Base-by-base conservation (phyloP, 768 basidiomycete genomes). In the Boletellus ananiceps region DNA sequence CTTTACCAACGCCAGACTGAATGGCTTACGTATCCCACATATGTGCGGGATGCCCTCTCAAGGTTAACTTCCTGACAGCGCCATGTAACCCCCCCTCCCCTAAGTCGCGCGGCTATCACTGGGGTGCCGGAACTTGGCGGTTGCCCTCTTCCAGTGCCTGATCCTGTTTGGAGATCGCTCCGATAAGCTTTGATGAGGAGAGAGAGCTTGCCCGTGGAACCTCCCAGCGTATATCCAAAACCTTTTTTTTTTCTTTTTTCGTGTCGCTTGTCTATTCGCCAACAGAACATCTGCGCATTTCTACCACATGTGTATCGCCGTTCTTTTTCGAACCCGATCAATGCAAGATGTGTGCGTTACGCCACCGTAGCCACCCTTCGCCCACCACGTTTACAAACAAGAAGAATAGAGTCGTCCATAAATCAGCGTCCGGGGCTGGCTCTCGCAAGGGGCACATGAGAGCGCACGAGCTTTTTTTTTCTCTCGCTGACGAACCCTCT, bases 31-130 rank as follows among this genome's bases (percentile, higher is more conserved):
- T 62, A 52, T 36, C 47, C 31, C 37, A 25, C 23, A 25, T 25
- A 44, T 57, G 48, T 41, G 29, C 29, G 56, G 47, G 43, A 44
- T 33, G 43, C 48, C 38, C 15, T 21, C 48, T 46, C 59, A 65
- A 65, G 55, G 64, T 66, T 65, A 64, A 45, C 62, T 66, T 64
- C 51, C 42, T 51, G 43, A 46, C 39, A 27, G 31, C 31, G 49
- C 54, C 55, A 49, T 29, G 29, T 11, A 11, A 29, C 29, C 29
- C 29, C 29, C 29, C 45, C 43, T 47, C 42, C 51, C 37, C 35
- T 45, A 50, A 55, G 47, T 38, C 44, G 49, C 51, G 42, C 39
- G 51, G 50, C 46, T 56, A 64, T 58, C 40, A 44, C 27, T 48
- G 23, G 46, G 29, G 44, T 46, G 23, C 47, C 62, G 45, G 58